Evolutionary conservation across 176 grass and related monocot genomes (phyloP).

Genomic region (Olyra latifolia): DNA sequence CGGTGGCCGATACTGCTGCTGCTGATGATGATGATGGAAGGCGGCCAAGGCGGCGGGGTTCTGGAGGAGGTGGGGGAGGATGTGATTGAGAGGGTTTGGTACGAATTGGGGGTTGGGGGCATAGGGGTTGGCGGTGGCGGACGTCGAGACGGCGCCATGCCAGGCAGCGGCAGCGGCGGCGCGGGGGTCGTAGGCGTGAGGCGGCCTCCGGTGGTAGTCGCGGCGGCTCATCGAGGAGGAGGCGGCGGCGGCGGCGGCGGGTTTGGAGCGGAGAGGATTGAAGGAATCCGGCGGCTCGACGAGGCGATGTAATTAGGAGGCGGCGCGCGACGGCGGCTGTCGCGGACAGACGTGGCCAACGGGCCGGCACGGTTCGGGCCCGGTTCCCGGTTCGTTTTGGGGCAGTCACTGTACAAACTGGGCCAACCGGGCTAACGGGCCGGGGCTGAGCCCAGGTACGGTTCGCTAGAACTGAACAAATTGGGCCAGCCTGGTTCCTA

Average conservation of each 20-base stretch:
- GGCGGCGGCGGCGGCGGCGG: too few species aligned
- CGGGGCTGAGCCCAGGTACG: too few species aligned
- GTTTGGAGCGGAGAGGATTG: neutral
- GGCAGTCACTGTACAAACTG: too few species aligned
- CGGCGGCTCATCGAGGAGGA: slow-evolving; percentile 30
- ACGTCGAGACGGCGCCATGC: slow-evolving; percentile 34
- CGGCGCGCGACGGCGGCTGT: slow-evolving; percentile 35
- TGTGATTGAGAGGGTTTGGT: slow-evolving; percentile 27
- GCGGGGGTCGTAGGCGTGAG: slow-evolving; percentile 21
- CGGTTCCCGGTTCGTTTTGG: too few species aligned
- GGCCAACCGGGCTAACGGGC: too few species aligned
- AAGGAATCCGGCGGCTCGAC: neutral
- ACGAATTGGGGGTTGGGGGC: slow-evolving; percentile 44
- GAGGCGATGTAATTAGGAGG: neutral
- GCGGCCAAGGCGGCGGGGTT: slow-evolving; percentile 42
- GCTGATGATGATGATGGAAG: slow-evolving; percentile 29
- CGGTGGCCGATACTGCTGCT: slow-evolving; percentile 7
- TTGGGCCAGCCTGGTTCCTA: too few species aligned
- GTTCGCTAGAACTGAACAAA: too few species aligned
- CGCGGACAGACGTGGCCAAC: too few species aligned
- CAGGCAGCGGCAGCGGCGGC: slow-evolving; percentile 3
- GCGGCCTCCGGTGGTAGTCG: slow-evolving; percentile 9
- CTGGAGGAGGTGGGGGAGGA: slow-evolving; percentile 42
- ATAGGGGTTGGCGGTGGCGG: slow-evolving; percentile 37
- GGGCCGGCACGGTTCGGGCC: too few species aligned